Evolutionary conservation across 306 rosid species (phyloP).

Genomic region (Myrica gale): DNA sequence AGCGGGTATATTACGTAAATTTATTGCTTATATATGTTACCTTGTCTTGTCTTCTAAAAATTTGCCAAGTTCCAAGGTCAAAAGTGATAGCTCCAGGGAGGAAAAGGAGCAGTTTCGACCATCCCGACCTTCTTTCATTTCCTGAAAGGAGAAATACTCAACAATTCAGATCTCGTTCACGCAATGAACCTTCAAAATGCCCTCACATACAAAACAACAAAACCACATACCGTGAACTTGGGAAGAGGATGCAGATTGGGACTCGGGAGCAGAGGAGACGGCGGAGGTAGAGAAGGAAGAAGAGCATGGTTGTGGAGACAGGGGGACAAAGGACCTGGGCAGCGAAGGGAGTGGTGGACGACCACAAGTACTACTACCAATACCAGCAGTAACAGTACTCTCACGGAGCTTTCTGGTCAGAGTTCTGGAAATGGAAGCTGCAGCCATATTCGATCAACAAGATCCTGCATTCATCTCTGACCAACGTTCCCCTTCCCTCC

Average conservation of each 20-base stretch:
- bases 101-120: conserved; percentile 69
- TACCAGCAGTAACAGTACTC: not conserved
- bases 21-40: conserved; percentile 21
- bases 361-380: not conserved
- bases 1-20: too few species aligned
- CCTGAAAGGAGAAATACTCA: conserved; percentile 11
- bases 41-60: conserved; percentile 87
- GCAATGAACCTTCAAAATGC: conserved; percentile 11
- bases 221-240: conserved; percentile 45
- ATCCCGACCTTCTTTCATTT: conserved; percentile 52
- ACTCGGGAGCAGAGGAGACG: conserved; percentile 34
- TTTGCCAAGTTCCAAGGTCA: conserved; percentile 98
- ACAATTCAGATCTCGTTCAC: not conserved
- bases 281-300: conserved; percentile 41
- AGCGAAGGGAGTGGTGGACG: conserved; percentile 12
- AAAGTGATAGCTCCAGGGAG: conserved; percentile 87
- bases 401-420: conserved; percentile 41
- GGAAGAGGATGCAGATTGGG: conserved; percentile 48
- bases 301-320: conserved; percentile 20
- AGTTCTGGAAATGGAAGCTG: conserved; percentile 41
- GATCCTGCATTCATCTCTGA: not conserved
- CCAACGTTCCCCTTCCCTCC: not conserved
- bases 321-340: conserved; percentile 15
- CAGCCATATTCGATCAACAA: conserved; percentile 34
- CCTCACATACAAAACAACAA: not conserved